phyloP scores from a whole-genome alignment of 179 eudicot species.

The Heliamphora pulchella region DNA sequence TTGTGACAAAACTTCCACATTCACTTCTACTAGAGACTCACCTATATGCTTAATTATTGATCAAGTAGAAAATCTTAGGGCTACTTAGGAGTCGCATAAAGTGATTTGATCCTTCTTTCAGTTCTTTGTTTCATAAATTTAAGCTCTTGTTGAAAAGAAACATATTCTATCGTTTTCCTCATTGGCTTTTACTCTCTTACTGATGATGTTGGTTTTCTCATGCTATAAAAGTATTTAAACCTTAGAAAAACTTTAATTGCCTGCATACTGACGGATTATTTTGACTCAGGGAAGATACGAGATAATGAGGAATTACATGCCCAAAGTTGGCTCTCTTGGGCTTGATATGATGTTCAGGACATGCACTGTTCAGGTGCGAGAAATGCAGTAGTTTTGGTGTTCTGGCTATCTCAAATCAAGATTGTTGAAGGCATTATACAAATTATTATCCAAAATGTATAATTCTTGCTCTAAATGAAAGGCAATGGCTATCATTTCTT shows the following conservation, averaged over 20 bases:
- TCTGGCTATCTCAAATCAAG: neutral
- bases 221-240: neutral
- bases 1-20: neutral
- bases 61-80: neutral
- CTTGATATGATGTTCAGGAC: constrained; percentile 99
- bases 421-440: neutral
- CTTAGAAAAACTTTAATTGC: constrained; percentile 1
- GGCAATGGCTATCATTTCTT: neutral
- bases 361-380: constrained; percentile 88
- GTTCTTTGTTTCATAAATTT: too few species aligned
- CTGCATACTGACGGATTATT: constrained; percentile 17
- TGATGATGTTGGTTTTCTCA: neutral
- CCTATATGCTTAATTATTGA: neutral
- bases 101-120: neutral
- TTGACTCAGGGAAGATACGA: constrained; percentile 86
- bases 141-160: constrained; percentile 4
- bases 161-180: neutral
- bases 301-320: constrained; percentile 95
- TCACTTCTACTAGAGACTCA: neutral
- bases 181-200: neutral
- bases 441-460: neutral
- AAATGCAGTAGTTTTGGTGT: neutral
- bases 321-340: constrained; percentile 94
- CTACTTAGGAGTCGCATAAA: neutral
- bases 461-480: neutral